These are phyloP conservation scores for Hortiboletus flavorubellus DNA, from an alignment of 768 basidiomycete genomes.

Conservation along the genomic window DNA sequence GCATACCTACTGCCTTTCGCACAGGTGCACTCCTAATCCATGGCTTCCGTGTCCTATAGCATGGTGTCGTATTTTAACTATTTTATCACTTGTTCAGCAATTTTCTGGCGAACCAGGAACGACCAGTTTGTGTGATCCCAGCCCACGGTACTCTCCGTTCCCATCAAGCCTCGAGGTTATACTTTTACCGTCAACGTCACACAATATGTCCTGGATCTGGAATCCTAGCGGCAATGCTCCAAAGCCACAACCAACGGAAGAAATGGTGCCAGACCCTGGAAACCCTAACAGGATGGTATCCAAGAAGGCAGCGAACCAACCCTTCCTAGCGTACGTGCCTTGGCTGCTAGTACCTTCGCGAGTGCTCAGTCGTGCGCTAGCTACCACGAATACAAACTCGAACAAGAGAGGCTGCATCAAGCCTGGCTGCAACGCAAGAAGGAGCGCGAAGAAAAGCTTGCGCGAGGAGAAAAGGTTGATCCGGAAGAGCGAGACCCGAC, in stretches of 20 bases:
- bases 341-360: not conserved
- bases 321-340: conserved; percentile 72
- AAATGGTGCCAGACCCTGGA: conserved; percentile 59
- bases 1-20: conserved; percentile 33
- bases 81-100: not conserved
- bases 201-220: conserved; percentile 64
- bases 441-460: conserved; percentile 69
- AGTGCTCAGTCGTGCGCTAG: conserved; percentile 34
- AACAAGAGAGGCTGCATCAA: conserved; percentile 56
- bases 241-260: conserved; percentile 38
- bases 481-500: conserved; percentile 75
- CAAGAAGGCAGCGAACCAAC: conserved; percentile 79
- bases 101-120: not conserved
- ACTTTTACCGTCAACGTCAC: not conserved
- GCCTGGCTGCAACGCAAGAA: conserved; percentile 70
- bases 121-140: not conserved
- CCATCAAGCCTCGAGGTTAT: not conserved
- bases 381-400: conserved; percentile 62
- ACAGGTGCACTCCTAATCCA: conserved; percentile 31
- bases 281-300: conserved; percentile 70
- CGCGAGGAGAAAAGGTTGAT: conserved; percentile 68
- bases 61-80: conserved; percentile 14
- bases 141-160: not conserved
- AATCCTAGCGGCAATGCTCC: conserved; percentile 40
- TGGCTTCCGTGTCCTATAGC: conserved; percentile 20